Percentiles rank a stretch among this genome's conserved stretches.
Conservation (phyloP, 352 stramenopile species). For the Chloridella minuta region DNA sequence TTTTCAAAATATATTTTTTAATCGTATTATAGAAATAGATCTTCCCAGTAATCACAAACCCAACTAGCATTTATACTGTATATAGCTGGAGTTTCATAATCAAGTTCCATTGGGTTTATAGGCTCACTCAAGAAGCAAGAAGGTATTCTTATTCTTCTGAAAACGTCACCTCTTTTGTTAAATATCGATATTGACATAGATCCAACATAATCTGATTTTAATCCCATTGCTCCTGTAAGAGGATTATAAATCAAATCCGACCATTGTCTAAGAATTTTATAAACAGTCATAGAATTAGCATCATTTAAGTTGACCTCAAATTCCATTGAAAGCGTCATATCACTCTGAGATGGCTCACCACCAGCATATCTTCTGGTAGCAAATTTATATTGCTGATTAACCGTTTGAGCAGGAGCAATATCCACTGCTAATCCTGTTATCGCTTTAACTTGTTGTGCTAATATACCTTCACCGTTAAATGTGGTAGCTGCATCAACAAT, state of each 20-base stretch:
- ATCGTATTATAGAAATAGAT: too few species aligned
- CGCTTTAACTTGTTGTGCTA: not conserved
- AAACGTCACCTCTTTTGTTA: not conserved
- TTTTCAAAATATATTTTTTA: too few species aligned
- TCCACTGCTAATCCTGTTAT: conserved; percentile 7
- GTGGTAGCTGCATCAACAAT: not conserved
- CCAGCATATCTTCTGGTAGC: not conserved
- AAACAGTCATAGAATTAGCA: not conserved
- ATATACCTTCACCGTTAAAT: not conserved
- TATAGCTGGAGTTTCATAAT: too few species aligned
- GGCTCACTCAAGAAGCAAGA: too few species aligned
- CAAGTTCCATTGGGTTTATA: too few species aligned
- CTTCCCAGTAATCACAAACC: too few species aligned
- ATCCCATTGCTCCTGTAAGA: not conserved
- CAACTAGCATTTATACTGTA: too few species aligned
- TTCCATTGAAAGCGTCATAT: not conserved
- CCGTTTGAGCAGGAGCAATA: too few species aligned
- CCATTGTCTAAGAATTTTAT: conserved; percentile 10
- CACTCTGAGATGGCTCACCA: not conserved
- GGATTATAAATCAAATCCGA: not conserved
- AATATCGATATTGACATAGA: not conserved
- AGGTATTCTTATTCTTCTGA: not conserved
- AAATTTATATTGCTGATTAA: conserved; percentile 6
- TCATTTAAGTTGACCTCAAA: conserved; percentile 12
- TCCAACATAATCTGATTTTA: conserved; percentile 8